phyloP scores from a whole-genome alignment of 352 stramenopile genomes.

The Phytopythium kandeliae region DNA sequence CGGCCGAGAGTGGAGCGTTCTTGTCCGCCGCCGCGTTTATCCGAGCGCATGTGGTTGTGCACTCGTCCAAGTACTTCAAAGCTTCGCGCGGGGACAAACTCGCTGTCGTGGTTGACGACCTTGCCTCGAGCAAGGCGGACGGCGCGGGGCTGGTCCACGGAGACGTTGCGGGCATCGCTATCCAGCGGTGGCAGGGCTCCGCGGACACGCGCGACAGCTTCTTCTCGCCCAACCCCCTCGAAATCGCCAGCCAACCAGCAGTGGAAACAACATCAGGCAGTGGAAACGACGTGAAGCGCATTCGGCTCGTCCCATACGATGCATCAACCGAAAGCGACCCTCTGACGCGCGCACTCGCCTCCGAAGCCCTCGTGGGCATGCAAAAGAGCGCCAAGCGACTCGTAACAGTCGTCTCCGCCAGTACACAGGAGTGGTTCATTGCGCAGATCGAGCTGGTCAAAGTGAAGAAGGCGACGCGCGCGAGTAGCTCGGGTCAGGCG shows the following conservation, averaged over 20 bases:
- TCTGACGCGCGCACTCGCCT: conserved; percentile 31
- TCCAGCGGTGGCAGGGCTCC: conserved; percentile 44
- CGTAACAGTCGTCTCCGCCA: conserved; percentile 42
- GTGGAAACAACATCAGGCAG: conserved; percentile 15
- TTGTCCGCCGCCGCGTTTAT: conserved; percentile 40
- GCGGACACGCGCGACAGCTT: conserved; percentile 16
- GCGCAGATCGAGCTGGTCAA: conserved; percentile 67
- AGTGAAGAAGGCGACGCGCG: conserved; percentile 56
- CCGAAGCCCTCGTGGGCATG: conserved; percentile 51
- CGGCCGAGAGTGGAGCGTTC: conserved; percentile 24
- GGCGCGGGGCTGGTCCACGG: conserved; percentile 23
- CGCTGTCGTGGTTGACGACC: conserved; percentile 34
- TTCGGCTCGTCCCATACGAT: conserved; percentile 26
- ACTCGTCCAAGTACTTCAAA: conserved; percentile 13
- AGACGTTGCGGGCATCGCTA: conserved; percentile 47
- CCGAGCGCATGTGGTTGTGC: conserved; percentile 47
- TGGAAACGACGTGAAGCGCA: conserved; percentile 34
- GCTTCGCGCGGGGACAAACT: conserved; percentile 8
- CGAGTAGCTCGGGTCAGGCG: conserved; percentile 9
- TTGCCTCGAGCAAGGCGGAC: conserved; percentile 41
- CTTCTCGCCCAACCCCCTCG: conserved; percentile 51
- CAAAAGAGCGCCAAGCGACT: conserved; percentile 50
- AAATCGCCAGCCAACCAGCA: conserved; percentile 25
- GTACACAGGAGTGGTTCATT: conserved; percentile 54
- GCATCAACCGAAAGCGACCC: conserved; percentile 10